phyloP scores from a whole-genome alignment of 306 rosid species.

The Acmispon strigosus region DNA sequence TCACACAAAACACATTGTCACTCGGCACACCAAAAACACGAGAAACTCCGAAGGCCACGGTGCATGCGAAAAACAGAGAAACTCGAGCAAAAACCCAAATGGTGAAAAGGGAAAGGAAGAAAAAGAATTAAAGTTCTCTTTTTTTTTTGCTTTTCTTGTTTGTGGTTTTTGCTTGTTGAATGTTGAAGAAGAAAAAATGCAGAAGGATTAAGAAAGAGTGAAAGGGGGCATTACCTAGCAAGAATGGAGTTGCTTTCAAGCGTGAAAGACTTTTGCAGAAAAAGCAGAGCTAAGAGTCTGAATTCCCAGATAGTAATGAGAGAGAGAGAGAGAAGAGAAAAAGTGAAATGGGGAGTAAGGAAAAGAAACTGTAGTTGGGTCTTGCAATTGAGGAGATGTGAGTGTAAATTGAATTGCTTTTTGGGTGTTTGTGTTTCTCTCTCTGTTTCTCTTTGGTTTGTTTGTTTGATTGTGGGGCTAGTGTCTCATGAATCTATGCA shows the following conservation, averaged over 20 bases:
- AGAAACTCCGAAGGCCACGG: no score
- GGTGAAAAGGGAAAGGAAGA: not conserved
- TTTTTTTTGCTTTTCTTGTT: not conserved
- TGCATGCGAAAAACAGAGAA: not conserved
- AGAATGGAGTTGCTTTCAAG: not conserved
- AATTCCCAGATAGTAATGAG: not conserved
- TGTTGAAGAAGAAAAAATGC: not conserved
- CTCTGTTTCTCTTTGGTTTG: not conserved
- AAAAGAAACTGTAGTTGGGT: not conserved
- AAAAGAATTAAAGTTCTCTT: not conserved
- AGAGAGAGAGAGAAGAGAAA: not conserved
- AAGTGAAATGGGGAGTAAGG: not conserved
- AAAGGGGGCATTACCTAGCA: not conserved
- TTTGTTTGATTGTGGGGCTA: conserved; percentile 36
- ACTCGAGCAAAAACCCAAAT: not conserved
- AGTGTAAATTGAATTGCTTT: not conserved
- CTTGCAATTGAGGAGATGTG: not conserved
- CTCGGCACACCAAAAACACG: no score
- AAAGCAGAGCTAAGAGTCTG: not conserved
- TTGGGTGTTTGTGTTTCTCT: not conserved
- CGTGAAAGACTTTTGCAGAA: not conserved
- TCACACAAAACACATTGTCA: no score
- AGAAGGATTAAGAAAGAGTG: not conserved
- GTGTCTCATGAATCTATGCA: conserved; percentile 60
- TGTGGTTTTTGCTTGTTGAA: not conserved